Conservation (phyloP, 371 early-diverging fungal genomes). For the Haplosporangium sp. region DNA sequence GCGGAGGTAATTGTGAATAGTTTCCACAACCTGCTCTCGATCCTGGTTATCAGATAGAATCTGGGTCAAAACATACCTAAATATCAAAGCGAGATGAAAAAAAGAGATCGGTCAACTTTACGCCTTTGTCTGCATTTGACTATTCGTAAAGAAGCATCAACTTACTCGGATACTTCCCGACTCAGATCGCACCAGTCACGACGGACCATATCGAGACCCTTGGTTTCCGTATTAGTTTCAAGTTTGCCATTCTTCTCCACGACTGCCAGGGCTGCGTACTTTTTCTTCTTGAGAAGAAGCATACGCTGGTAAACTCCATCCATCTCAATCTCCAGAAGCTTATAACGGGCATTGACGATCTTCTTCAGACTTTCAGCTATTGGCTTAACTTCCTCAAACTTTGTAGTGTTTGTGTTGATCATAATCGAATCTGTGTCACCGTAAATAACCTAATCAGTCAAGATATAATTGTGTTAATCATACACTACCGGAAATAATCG, state of each 20-base stretch:
- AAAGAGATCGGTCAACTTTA: background rate
- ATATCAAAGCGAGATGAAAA: background rate
- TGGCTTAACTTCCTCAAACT: conserved; percentile 82
- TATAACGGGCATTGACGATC: conserved; percentile 94
- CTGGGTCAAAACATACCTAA: conserved; percentile 78
- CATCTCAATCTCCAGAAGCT: conserved; percentile 96
- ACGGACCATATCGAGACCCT: conserved; percentile 98
- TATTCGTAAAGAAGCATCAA: background rate
- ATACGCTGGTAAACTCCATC: conserved; percentile 97
- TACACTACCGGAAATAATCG: no score
- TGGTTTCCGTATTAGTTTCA: conserved; percentile 85
- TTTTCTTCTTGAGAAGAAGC: conserved; percentile 99
- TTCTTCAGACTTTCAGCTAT: conserved; percentile 87
- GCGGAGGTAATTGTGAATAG: conserved; percentile 82
- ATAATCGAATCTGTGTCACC: conserved; percentile 99
- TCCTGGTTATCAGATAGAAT: conserved; percentile 79
- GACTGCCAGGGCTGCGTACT: conserved; percentile 95
- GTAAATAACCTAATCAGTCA: conserved; percentile 90
- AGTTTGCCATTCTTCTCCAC: conserved; percentile 74
- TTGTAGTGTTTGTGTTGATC: conserved; percentile 94
- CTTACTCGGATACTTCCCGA: conserved; percentile 86
- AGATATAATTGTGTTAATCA: background rate
- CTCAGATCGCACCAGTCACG: conserved; percentile 98
- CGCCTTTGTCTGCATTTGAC: background rate
- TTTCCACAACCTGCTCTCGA: conserved; percentile 81